A percentile compares a stretch with the other conserved stretches of the same genome.
These are phyloP conservation scores for Epichloe hybrida DNA, from an alignment of 2,329 filamentous ascomycete genomes.

Conservation along the genomic window DNA sequence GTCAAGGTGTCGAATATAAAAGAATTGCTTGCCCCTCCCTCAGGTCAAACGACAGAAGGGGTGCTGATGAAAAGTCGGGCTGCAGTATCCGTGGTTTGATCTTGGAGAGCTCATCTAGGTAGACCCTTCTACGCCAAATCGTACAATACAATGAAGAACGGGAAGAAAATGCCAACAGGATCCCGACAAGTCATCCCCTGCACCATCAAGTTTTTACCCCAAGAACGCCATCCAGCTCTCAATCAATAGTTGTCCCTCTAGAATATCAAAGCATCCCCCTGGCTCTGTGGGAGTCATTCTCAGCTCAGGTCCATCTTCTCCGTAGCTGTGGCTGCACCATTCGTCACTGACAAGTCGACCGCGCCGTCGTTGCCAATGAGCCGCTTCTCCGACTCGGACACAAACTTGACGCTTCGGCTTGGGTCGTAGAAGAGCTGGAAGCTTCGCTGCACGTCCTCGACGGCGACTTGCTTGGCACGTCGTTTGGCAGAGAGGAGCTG, in stretches of 20 bases:
- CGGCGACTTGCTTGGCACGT: constrained; percentile 66
- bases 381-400: constrained; percentile 78
- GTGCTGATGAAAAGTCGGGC: background rate
- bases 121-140: constrained; percentile 15
- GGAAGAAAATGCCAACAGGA: background rate
- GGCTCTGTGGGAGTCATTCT: constrained; percentile 8
- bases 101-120: background rate
- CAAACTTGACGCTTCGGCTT: constrained; percentile 75
- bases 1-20: too few relatives aligned
- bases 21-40: too few relatives aligned
- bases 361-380: constrained; percentile 78
- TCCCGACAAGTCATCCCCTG: background rate
- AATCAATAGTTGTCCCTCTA: constrained; percentile 1
- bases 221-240: constrained; percentile 19
- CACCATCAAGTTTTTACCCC: constrained; percentile 4
- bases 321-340: constrained; percentile 20
- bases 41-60: background rate
- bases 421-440: constrained; percentile 93
- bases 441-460: constrained; percentile 85
- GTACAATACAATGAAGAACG: constrained; percentile 5
- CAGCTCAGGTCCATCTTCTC: constrained; percentile 34
- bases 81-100: background rate
- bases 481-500: constrained; percentile 80
- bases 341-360: constrained; percentile 52
- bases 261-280: constrained; percentile 1